Evolutionary conservation across 768 basidiomycete genomes (phyloP).

Genomic region (Lentinula sp.): DNA sequence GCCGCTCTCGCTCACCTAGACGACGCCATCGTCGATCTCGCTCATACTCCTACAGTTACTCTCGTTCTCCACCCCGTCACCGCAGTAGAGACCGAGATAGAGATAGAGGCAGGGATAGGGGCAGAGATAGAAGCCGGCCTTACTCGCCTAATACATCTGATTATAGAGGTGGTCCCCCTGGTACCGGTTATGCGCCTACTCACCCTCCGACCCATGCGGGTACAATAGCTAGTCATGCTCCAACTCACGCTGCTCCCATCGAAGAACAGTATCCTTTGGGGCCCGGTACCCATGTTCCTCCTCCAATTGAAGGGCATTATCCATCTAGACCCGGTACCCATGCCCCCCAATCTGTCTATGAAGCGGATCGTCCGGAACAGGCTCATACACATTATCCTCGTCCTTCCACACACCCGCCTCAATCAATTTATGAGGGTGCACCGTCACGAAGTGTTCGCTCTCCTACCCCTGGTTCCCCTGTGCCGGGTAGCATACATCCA

Average conservation of each 20-base stretch:
- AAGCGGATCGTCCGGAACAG: not conserved
- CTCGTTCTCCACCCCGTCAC: not conserved
- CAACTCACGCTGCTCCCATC: not conserved
- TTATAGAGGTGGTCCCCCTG: conserved; percentile 8
- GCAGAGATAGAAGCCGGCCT: not conserved
- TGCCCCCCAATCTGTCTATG: not conserved
- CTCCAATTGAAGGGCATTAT: not conserved
- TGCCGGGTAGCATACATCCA: not conserved
- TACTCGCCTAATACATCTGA: conserved; percentile 9
- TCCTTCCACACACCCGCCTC: not conserved
- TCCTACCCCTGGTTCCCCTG: not conserved
- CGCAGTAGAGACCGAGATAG: conserved; percentile 3
- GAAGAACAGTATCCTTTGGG: not conserved
- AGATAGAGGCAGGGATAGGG: not conserved
- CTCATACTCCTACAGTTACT: conserved; percentile 7
- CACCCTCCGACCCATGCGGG: conserved; percentile 23
- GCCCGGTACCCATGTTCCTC: not conserved
- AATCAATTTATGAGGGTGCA: not conserved
- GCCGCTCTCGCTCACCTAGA: not conserved
- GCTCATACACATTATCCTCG: not conserved
- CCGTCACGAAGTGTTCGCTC: not conserved
- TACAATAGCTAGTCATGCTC: conserved; percentile 6
- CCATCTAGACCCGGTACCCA: not conserved
- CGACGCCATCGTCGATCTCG: not conserved
- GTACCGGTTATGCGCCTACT: conserved; percentile 3